These are phyloP conservation scores for Pythium phragmitis DNA, from an alignment of 352 stramenopile species.

Conservation along the genomic window DNA sequence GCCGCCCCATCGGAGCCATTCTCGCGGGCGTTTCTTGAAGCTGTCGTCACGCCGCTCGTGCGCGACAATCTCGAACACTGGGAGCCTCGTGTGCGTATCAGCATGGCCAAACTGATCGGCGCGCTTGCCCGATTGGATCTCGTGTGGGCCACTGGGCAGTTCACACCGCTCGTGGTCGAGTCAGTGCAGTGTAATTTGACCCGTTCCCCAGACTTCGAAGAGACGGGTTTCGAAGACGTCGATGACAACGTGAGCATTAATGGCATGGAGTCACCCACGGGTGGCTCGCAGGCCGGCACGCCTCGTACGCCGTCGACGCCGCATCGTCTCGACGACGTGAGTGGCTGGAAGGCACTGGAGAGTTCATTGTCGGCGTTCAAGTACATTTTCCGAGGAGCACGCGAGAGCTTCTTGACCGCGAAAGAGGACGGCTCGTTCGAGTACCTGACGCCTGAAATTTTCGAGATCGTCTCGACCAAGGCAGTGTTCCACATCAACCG, in stretches of 20 bases:
- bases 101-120: constrained; percentile 70
- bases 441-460: constrained; percentile 64
- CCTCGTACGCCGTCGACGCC: constrained; percentile 73
- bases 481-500: constrained; percentile 94
- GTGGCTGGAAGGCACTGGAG: constrained; percentile 95
- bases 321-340: constrained; percentile 94
- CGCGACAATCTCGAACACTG: constrained; percentile 81
- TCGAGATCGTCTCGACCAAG: constrained; percentile 71
- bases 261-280: constrained; percentile 66
- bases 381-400: constrained; percentile 79
- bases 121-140: constrained; percentile 64
- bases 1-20: constrained; percentile 22
- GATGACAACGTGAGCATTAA: constrained; percentile 84
- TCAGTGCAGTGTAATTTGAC: constrained; percentile 73
- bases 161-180: constrained; percentile 71
- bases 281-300: constrained; percentile 53
- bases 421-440: constrained; percentile 33
- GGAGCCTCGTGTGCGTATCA: constrained; percentile 81
- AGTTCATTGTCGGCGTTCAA: constrained; percentile 90
- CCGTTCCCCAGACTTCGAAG: constrained; percentile 78
- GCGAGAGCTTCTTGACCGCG: constrained; percentile 59
- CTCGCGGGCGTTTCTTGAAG: constrained; percentile 42
- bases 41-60: constrained; percentile 37
- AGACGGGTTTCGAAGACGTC: constrained; percentile 68
- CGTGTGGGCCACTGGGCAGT: constrained; percentile 52